A percentile compares a stretch with the other conserved stretches of the same genome.
Evolutionary conservation across 495 filamentous ascomycete genomes (phyloP).

Genomic region (Usnea hakonensis): DNA sequence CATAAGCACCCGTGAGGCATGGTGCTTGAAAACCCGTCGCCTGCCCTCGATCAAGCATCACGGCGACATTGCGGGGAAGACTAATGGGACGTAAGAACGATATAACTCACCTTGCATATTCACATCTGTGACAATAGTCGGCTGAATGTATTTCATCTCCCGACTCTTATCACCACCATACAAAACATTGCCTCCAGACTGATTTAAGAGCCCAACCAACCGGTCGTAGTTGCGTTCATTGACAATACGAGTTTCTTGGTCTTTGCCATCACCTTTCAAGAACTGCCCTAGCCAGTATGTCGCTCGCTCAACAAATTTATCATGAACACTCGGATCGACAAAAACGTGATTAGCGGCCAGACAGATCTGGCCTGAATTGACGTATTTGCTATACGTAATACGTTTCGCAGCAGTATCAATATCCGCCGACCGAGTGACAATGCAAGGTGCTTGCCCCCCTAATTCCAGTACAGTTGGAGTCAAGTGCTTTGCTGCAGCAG

Average conservation of each 20-base stretch:
- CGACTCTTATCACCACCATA: constrained; percentile 11
- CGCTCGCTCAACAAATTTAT: constrained; percentile 9
- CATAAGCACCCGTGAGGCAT: background rate
- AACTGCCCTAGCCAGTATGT: constrained; percentile 14
- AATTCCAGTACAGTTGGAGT: constrained; percentile 24
- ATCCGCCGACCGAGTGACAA: constrained; percentile 22
- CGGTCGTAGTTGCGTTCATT: constrained; percentile 17
- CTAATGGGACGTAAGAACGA: background rate
- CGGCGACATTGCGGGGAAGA: background rate
- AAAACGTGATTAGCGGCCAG: constrained; percentile 21
- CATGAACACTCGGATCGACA: constrained; percentile 10
- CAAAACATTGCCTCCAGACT: constrained; percentile 7
- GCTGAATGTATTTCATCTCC: background rate
- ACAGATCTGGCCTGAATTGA: constrained; percentile 22
- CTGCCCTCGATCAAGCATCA: background rate
- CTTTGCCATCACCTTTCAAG: constrained; percentile 3
- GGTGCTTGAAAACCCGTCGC: background rate
- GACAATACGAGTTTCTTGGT: constrained; percentile 14
- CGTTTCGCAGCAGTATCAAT: constrained; percentile 20
- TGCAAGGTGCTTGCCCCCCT: constrained; percentile 22
- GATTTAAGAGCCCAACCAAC: constrained; percentile 4
- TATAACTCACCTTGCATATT: constrained; percentile 1
- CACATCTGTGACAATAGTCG: background rate
- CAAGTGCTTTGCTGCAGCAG: constrained; percentile 23
- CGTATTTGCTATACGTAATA: constrained; percentile 17